Evolutionary conservation across 2,329 filamentous ascomycete genomes (phyloP).

Genomic region (Claviceps africana): DNA sequence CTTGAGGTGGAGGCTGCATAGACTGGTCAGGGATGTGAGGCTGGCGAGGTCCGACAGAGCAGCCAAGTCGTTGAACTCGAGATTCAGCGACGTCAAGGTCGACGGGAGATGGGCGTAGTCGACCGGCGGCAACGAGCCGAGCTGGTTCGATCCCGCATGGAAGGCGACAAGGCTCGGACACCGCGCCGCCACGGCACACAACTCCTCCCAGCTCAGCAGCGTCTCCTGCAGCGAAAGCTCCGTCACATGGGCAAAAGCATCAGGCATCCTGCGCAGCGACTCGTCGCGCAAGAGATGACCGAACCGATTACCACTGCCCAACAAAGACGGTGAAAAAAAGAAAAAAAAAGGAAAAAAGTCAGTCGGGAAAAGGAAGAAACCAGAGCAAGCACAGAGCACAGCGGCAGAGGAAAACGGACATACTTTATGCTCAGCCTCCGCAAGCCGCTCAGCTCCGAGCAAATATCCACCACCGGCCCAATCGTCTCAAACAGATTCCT

Average conservation of each 20-base stretch:
- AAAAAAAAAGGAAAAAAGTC: background rate
- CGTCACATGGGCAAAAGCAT: constrained; percentile 35
- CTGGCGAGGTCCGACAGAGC: constrained; percentile 41
- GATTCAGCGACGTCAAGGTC: constrained; percentile 47
- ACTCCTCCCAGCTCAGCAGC: constrained; percentile 50
- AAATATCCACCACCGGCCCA: constrained; percentile 55
- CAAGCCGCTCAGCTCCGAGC: constrained; percentile 52
- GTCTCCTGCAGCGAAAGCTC: constrained; percentile 55
- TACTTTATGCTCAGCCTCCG: constrained; percentile 54
- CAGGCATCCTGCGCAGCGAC: constrained; percentile 17
- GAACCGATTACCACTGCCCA: constrained; percentile 54
- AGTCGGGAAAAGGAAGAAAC: background rate
- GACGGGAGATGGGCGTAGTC: constrained; percentile 27
- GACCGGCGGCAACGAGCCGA: constrained; percentile 35
- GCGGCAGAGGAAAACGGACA: background rate
- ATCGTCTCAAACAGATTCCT: constrained; percentile 65
- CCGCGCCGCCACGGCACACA: constrained; percentile 36
- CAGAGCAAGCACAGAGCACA: too few species aligned
- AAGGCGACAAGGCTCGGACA: constrained; percentile 41
- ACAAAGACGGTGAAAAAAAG: background rate
- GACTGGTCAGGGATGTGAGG: constrained; percentile 34
- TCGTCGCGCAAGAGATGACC: constrained; percentile 25
- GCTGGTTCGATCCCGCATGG: constrained; percentile 42
- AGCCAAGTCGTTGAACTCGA: constrained; percentile 60
- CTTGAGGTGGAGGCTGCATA: constrained; percentile 57